Conservation (phyloP, 352 stramenopile species). For the Elongisporangium anandrum region DNA sequence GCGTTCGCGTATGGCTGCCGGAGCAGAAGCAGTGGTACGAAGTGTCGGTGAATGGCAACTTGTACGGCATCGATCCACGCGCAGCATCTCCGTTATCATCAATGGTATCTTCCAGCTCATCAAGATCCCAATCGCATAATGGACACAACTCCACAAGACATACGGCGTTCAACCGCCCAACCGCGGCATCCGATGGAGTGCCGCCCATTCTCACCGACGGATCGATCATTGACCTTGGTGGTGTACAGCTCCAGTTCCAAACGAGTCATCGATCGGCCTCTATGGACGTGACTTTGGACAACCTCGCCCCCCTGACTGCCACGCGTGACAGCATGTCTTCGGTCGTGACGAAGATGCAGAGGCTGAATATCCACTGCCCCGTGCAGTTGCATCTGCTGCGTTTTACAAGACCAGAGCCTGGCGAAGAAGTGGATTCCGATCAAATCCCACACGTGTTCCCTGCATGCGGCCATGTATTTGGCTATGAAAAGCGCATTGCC, state of each 20-base stretch:
- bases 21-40: slow-evolving; percentile 74
- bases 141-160: slow-evolving; percentile 29
- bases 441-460: slow-evolving; percentile 74
- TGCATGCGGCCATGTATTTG: slow-evolving; percentile 77
- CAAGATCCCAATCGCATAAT: slow-evolving; percentile 5
- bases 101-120: slow-evolving; percentile 6
- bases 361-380: slow-evolving; percentile 69
- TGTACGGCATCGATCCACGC: slow-evolving; percentile 62
- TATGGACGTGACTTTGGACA: not conserved
- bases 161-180: slow-evolving; percentile 67
- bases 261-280: slow-evolving; percentile 21
- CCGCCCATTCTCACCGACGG: slow-evolving; percentile 57
- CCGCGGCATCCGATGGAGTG: slow-evolving; percentile 21
- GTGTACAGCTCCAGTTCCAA: slow-evolving; percentile 76
- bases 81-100: slow-evolving; percentile 12
- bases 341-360: slow-evolving; percentile 58
- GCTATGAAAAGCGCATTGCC: slow-evolving; percentile 68
- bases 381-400: slow-evolving; percentile 67
- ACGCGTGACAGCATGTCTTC: slow-evolving; percentile 32
- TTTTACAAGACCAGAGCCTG: slow-evolving; percentile 32
- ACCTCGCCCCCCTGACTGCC: slow-evolving; percentile 19
- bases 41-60: slow-evolving; percentile 72
- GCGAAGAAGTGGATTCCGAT: slow-evolving; percentile 43
- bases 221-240: slow-evolving; percentile 71
- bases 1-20: slow-evolving; percentile 71